phyloP scores from a whole-genome alignment of 192 early-diverging fungal genomes.

The Coemansia sp. region DNA sequence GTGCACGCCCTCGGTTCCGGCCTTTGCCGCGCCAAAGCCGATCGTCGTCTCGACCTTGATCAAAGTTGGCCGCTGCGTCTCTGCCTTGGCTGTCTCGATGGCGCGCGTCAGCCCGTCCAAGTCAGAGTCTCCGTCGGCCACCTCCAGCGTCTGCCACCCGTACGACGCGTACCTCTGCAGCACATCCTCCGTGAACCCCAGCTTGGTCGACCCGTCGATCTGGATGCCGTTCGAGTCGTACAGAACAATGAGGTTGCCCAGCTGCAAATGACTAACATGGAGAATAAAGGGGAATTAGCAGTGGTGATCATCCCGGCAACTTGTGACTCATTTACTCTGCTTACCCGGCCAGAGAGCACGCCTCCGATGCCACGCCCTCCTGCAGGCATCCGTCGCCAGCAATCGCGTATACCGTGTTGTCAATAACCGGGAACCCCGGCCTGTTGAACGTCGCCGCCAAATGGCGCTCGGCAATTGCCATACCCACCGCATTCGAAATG shows the following conservation, averaged over 20 bases:
- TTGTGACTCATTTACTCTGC: constrained; percentile 41
- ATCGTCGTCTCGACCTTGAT: constrained; percentile 92
- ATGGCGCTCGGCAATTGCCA: constrained; percentile 86
- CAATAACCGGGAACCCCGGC: constrained; percentile 79
- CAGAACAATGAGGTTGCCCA: constrained; percentile 91
- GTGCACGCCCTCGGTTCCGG: constrained; percentile 91
- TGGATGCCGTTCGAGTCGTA: constrained; percentile 98
- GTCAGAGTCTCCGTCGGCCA: constrained; percentile 82
- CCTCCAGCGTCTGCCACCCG: constrained; percentile 83
- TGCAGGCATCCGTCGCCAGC: constrained; percentile 96
- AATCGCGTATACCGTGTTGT: constrained; percentile 82
- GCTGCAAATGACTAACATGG: constrained; percentile 64
- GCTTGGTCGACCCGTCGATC: constrained; percentile 82
- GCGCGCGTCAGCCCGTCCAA: constrained; percentile 67
- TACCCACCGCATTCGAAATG: constrained; percentile 87
- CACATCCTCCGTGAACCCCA: constrained; percentile 93
- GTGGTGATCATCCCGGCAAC: no score
- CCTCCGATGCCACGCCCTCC: constrained; percentile 94
- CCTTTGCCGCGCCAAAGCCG: constrained; percentile 84
- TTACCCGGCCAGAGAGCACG: constrained; percentile 83
- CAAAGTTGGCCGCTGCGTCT: constrained; percentile 77
- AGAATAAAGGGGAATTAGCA: constrained; percentile 21
- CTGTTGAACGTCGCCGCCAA: constrained; percentile 88
- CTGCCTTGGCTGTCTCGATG: constrained; percentile 76
- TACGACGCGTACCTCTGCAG: constrained; percentile 84